Evolutionary conservation across 768 basidiomycete genomes (phyloP), one percentile per base, ranked within the genome.

Genomic region (Russula ochroleuca): DNA sequence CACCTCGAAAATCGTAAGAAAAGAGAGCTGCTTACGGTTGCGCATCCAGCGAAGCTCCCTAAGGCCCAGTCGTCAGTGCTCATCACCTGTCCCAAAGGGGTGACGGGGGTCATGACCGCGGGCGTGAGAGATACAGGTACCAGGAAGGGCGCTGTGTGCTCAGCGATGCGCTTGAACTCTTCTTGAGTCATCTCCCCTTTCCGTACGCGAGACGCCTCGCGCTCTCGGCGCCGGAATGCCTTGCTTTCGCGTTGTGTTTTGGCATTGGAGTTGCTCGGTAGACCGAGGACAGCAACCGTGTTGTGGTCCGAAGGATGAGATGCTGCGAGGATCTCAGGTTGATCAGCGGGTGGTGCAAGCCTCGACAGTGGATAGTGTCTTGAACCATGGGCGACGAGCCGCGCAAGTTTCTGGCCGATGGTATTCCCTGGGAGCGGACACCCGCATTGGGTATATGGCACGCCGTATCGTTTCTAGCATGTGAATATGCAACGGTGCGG

Each of bases 251-350:
- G 64, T 14, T 57, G 61, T 17, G 61, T 61, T 37, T 65, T 65
- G 31, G 63, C 63, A 5, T 13, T 37, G 17, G 59, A 14, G 48
- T 64, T 64, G 31, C 47, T 63, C 17, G 55, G 43, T 2, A 65
- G 37, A 33, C 61, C 64, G 49, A 61, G 72, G n/a, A 74, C 71
- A 31, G 74, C 73, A 2, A 82, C 73, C 0, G 79, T 74, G 62
- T 81, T 81, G 67, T 85, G 83, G 50, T 82, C 75, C 66, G 82
- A 83, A 1, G 84, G 80, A 67, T 85, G 84, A 1, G 84, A 85
- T 1, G 79, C 81, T 0, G 76, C 75, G 59, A 79, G 75, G 25
- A 78, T 73, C 43, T 79, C 78, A 15, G 69, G 64, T 23, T 71
- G 73, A 21, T 74, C 69, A 5, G 73, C 71, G 0, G 76, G 74